phyloP scores from a whole-genome alignment of 441 rosid genomes.

The Omphalea diandra region DNA sequence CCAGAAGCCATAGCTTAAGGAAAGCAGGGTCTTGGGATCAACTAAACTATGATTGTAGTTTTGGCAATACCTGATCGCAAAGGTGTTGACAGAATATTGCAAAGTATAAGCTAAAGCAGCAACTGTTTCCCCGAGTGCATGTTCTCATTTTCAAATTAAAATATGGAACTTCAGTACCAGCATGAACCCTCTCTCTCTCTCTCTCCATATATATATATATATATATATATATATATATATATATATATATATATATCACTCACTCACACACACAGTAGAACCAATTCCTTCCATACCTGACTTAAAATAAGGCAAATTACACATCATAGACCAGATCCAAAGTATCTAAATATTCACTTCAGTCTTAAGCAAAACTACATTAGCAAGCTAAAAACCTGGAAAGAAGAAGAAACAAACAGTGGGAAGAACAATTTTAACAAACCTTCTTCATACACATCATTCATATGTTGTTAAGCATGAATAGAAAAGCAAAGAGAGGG shows the following conservation, averaged over 20 bases:
- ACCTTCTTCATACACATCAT: background rate
- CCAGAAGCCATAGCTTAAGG: background rate
- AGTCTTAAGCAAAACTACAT: background rate
- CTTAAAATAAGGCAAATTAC: background rate
- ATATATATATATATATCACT: too few species aligned
- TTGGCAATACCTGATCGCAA: too few species aligned
- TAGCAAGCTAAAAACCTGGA: background rate
- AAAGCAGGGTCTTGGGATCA: background rate
- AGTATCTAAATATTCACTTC: background rate
- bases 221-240: too few species aligned
- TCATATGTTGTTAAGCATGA: background rate
- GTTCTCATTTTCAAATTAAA: background rate
- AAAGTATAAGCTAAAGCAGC: conserved; percentile 7
- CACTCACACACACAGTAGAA: too few species aligned
- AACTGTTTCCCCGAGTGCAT: background rate
- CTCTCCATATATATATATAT: too few species aligned
- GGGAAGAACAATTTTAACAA: background rate
- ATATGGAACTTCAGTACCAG: background rate
- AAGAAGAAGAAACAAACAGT: background rate
- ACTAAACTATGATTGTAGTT: background rate
- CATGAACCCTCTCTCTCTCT: background rate
- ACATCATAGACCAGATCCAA: background rate
- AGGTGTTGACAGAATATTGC: too few species aligned
- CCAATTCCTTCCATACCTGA: background rate
- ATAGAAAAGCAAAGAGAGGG: background rate